Evolutionary conservation across 345 rosid genomes (phyloP), one percentile per base, ranked within the genome.

Genomic region (Cardamine resedifolia): DNA sequence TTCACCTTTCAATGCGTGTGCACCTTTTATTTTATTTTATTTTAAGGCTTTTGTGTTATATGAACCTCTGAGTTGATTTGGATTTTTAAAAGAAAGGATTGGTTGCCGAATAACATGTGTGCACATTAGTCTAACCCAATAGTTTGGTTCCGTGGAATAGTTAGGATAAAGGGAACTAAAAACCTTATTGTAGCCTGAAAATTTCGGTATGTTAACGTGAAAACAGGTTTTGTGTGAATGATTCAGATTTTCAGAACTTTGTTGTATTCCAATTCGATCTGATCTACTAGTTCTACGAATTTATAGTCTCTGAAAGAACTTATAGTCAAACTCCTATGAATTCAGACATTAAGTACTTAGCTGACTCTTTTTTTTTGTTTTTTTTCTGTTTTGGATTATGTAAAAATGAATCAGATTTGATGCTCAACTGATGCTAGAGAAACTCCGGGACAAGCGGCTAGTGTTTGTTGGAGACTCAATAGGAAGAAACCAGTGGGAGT

Each of bases 401-500:
- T 36, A 0, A 14, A 45, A 59, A 39, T 60, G 69, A 43, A 75
- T 57, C 82, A 95, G 97, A 65, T 95, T 95, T 68, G 83, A 88
- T 77, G 93, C 93, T 20, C 80, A 71, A 58, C 16, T 73, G 68
- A 87, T 90, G 96, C 73, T 91, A 57, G 89, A 90, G 74, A 86
- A 81, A 55, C 75, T 91, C 28, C 81, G 84, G 34, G 80, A 89
- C 72, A 76, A 82, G 72, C 66, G 96, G 68, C 77, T 95, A 7
- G 96, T 80, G 16, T 95, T 91, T 73, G 91, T 86, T 19, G 99
- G 99, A 6, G 99, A 91, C 38, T 95, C 99, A 9, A 81, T 95
- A 44, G 99, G 96, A 52, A 83, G 97, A 77, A 95, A 95, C 81
- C 99, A 95, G 30, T 91, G 96, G 96, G 96, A 95, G 74, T 95